Base-by-base conservation (phyloP, 2,329 filamentous ascomycete species). In the Aspergillus caelatus region DNA sequence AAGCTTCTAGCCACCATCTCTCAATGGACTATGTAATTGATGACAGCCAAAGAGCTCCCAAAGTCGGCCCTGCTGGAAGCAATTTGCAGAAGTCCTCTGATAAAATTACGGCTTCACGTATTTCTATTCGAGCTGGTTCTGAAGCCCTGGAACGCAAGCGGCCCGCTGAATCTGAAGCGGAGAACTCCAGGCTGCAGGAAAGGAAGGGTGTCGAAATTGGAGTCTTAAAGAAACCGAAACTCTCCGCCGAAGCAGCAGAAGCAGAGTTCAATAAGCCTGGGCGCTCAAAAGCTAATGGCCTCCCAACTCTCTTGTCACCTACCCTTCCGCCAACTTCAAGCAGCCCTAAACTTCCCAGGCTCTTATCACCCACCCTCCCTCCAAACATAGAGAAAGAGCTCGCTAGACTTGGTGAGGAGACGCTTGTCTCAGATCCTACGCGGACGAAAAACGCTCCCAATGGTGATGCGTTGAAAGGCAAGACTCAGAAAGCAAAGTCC, bases 291-390 rank as follows among this genome's bases (percentile, higher is more conserved):
- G 41, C 64, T 7, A 72, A 71, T 55, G 64, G 67, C 26, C 70
- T 81, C 26, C 79, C 79, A 30, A 72, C 71, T 41, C 73, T 81
- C 39, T 67, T 79, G 43, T 79, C 77, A 30, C 77, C 77, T 36
- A 78, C 76, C 26, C 74, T 81, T 66, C 84, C 75, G 30, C 79
- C 81, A 28, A 79, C 80, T 50, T 74, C 83, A 28, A 63, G 64
- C 60, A 71, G 68, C 23, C 74, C 75, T 30, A 78, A 73, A 60
- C 73, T 87, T 21, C 86, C 86, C 12, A 79, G 80, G 11, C 79
- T 87, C 41, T 75, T 88, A n/a, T 88, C 86, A 5, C 85, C 86
- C 4, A 86, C 84, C 16, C 77, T 88, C 4, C 86, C 86, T 8
- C 79, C 83, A 2, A 83, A 82, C 59, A 81, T 88, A 52, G 83